A percentile compares a stretch with the other conserved stretches of the same genome.
Evolutionary conservation across 495 filamentous ascomycete genomes (phyloP).

Genomic region (Penicillium maclennaniae): DNA sequence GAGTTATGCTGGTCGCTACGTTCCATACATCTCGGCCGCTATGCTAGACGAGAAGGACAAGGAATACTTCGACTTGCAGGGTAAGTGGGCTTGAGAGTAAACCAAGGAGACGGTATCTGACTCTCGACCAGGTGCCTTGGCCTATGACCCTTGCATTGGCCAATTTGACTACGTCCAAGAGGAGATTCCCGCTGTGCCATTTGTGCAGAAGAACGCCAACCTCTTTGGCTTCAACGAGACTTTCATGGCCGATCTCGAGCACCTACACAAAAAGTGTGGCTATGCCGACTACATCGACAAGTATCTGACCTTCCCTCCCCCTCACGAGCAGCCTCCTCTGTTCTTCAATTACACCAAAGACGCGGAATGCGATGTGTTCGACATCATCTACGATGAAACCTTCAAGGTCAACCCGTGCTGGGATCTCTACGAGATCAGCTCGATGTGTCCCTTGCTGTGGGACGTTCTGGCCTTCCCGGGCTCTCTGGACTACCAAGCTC

Average conservation of each 20-base stretch:
- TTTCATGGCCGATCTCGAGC: slow-evolving; percentile 46
- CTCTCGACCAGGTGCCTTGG: slow-evolving; percentile 29
- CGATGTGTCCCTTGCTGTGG: slow-evolving; percentile 41
- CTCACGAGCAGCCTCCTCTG: slow-evolving; percentile 37
- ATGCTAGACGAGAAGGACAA: slow-evolving; percentile 49
- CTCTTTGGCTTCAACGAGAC: slow-evolving; percentile 56
- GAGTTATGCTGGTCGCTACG: slow-evolving; percentile 54
- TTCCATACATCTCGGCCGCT: slow-evolving; percentile 52
- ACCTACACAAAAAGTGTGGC: slow-evolving; percentile 50
- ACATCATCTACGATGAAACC: slow-evolving; percentile 43
- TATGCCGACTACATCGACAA: slow-evolving; percentile 53
- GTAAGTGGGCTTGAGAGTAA: slow-evolving; percentile 14
- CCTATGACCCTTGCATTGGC: slow-evolving; percentile 43
- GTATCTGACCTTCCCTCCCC: slow-evolving; percentile 54
- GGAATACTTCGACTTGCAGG: slow-evolving; percentile 45
- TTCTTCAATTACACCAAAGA: slow-evolving; percentile 28
- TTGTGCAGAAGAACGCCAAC: slow-evolving; percentile 47
- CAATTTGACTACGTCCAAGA: slow-evolving; percentile 39
- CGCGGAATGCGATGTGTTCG: slow-evolving; percentile 51
- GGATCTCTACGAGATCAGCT: slow-evolving; percentile 54
- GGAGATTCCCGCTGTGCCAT: slow-evolving; percentile 44
- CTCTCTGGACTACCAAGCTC: slow-evolving; percentile 34
- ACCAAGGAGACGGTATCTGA: background rate
- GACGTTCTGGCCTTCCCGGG: slow-evolving; percentile 49
- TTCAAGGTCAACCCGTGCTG: slow-evolving; percentile 57